Base-by-base conservation (phyloP, 352 stramenopile genomes). In the Aphanomyces cochlioides region DNA sequence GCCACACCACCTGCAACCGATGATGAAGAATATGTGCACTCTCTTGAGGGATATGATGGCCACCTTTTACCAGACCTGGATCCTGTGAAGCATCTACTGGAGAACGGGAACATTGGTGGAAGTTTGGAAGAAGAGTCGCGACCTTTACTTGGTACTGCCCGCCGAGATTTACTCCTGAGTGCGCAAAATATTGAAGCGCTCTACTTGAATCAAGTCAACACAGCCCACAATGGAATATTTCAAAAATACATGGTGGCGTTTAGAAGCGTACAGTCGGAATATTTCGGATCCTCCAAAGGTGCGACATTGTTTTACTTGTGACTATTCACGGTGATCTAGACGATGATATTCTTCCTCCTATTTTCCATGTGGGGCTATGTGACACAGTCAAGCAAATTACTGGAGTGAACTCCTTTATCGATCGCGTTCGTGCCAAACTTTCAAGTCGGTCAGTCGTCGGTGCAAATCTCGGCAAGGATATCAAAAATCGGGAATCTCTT, bases 181-280 rank as follows among this genome's bases (percentile, higher is more conserved):
- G 81, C 75, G 28, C 47, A 37, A 3, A 58, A 70, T 7, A 82
- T 87, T 47, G 74, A 78, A 19, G 59, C 71, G 50, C 85, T 74
- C 56, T 88, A 88, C 39, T 54, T 88, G 8, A 43, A 76, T 12
- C 81, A 88, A 68, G 70, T 78, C 5, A 80, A 88, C 38, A 53
- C 65, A 5, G 66, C 61, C 19, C 80, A 87, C 37, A 43, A 53
- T 2, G 48, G 3, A 15, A 36, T 28, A 12, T 56, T 57, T 19
- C 15, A 67, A 19, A 67, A 67, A n/a, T 67, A 67, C 39, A 28
- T 56, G 17, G 40, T 40, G 21, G 13, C 36, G n/a, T 67, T 34
- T 40, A 60, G 19, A 7, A 12, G 10, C 10, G 19, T 57, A 5
- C 59, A 67, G 54, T 21, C 15, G 21, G 47, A 67, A 10, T 36